Conservation (phyloP, 1,139 yeast genomes). For the Candida albicans region DNA sequence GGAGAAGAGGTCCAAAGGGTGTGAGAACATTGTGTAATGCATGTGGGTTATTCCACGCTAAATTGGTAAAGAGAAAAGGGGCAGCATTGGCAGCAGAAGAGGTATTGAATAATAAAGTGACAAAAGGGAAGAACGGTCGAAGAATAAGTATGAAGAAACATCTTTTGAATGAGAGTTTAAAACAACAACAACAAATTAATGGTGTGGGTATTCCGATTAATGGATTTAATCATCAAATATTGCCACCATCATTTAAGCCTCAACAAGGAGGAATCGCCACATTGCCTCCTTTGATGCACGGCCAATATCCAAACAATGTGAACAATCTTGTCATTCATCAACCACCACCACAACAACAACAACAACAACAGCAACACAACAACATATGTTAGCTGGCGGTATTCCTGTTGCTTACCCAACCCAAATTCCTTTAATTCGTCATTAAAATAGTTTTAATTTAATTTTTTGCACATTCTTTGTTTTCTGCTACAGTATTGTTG, state of each 20-base stretch:
- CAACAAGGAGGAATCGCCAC: neutral
- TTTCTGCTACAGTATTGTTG: too few relatives aligned
- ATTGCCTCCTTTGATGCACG: neutral
- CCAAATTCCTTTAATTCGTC: slow-evolving; percentile 21
- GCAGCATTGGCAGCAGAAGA: slow-evolving; percentile 60
- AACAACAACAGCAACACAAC: slow-evolving; percentile 2
- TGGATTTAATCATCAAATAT: neutral
- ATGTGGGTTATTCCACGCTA: slow-evolving; percentile 83
- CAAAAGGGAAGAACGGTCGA: slow-evolving; percentile 49
- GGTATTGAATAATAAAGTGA: slow-evolving; percentile 44
- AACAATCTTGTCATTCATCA: slow-evolving; percentile 1
- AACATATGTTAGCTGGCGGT: slow-evolving; percentile 5
- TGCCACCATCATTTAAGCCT: neutral
- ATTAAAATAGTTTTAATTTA: slow-evolving; percentile 8
- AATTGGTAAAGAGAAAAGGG: slow-evolving; percentile 66
- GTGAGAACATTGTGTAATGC: slow-evolving; percentile 85
- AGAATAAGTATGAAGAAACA: slow-evolving; percentile 41
- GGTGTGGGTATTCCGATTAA: neutral
- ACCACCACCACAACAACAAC: slow-evolving; percentile 9
- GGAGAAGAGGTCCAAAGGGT: slow-evolving; percentile 90
- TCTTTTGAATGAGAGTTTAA: slow-evolving; percentile 14
- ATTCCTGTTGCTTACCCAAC: slow-evolving; percentile 9
- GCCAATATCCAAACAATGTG: neutral
- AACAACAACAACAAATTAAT: slow-evolving; percentile 5
- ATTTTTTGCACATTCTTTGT: too few relatives aligned